Conservation (phyloP, 805 yeast species). For the Wickerhamiella lipophila region DNA sequence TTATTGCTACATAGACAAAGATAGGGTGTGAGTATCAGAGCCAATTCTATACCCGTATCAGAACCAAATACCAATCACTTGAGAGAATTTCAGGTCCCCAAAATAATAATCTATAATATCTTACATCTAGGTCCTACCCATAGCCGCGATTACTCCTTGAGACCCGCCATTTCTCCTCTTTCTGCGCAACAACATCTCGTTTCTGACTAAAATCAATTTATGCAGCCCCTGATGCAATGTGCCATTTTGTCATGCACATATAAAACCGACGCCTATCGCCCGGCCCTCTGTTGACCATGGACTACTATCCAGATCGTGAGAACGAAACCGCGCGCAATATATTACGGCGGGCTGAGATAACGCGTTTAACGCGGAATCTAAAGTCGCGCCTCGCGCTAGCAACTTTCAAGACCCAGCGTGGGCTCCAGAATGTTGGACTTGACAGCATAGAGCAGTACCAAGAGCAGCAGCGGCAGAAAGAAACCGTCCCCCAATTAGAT, state of each 20-base stretch:
- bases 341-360: slow-evolving; percentile 32
- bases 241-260: neutral
- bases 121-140: too few species aligned
- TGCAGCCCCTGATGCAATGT: slow-evolving; percentile 2
- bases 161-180: neutral
- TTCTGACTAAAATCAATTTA: neutral
- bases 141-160: neutral
- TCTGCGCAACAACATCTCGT: neutral
- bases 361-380: slow-evolving; percentile 32
- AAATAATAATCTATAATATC: too few species aligned
- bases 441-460: slow-evolving; percentile 26
- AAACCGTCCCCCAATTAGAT: slow-evolving; percentile 5
- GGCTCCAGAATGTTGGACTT: slow-evolving; percentile 29
- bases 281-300: neutral
- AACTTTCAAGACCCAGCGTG: slow-evolving; percentile 31
- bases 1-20: too few species aligned
- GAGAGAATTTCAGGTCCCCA: too few species aligned
- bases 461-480: neutral
- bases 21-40: too few species aligned
- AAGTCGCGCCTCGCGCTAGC: slow-evolving; percentile 34
- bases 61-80: too few species aligned
- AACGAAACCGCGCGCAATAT: slow-evolving; percentile 28
- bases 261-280: neutral
- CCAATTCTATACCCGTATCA: too few species aligned
- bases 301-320: slow-evolving; percentile 8